Evolutionary conservation across 2,329 filamentous ascomycete genomes (phyloP).

Genomic region (Fusarium chlamydosporum): DNA sequence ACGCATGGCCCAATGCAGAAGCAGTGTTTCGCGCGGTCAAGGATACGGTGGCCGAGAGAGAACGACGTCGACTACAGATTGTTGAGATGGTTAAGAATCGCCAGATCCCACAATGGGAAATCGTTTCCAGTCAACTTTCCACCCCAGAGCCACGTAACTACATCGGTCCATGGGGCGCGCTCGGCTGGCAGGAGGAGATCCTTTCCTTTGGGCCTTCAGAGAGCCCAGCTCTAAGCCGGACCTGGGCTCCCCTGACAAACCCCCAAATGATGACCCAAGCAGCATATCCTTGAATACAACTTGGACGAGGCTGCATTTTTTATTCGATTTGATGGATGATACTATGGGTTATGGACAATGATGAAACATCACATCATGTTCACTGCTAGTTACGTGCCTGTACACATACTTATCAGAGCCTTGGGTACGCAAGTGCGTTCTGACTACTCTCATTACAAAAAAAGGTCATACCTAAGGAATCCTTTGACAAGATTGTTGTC

Average conservation of each 20-base stretch:
- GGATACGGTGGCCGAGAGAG: constrained; percentile 69
- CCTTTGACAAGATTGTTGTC: constrained; percentile 2
- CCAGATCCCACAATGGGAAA: constrained; percentile 54
- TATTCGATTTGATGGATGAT: constrained; percentile 36
- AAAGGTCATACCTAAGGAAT: not conserved
- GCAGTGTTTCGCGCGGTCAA: constrained; percentile 64
- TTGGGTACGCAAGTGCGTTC: constrained; percentile 5
- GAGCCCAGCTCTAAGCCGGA: constrained; percentile 60
- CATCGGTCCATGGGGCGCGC: constrained; percentile 61
- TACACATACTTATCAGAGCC: constrained; percentile 15
- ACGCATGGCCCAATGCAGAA: constrained; percentile 65
- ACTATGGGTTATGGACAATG: constrained; percentile 36
- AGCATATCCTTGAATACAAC: constrained; percentile 53
- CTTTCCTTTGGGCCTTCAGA: constrained; percentile 57
- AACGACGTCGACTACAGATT: constrained; percentile 65
- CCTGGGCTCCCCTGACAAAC: constrained; percentile 59
- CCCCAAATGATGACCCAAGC: constrained; percentile 43
- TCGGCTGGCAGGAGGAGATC: constrained; percentile 66
- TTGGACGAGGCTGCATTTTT: constrained; percentile 29
- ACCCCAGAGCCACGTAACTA: constrained; percentile 57
- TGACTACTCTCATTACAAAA: constrained; percentile 8
- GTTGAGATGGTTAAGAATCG: constrained; percentile 60
- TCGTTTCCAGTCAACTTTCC: constrained; percentile 56
- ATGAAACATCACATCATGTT: constrained; percentile 23
- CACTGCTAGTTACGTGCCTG: constrained; percentile 16